A percentile compares a stretch with the other conserved stretches of the same genome.
These are phyloP conservation scores for Acacia acuminata DNA, from an alignment of 306 rosid genomes.

Conservation along the genomic window DNA sequence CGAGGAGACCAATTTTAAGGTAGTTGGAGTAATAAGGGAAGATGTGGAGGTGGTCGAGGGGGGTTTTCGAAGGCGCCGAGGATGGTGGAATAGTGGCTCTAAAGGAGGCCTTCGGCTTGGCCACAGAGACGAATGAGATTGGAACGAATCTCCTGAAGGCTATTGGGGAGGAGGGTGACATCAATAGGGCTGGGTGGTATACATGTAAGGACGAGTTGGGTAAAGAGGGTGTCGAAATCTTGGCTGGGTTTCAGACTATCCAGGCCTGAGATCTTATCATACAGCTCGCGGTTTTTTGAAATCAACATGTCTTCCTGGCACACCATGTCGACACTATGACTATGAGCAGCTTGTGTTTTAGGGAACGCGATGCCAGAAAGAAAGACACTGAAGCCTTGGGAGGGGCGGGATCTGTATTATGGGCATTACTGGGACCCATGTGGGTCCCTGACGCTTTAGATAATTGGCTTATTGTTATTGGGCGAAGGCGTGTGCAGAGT, in stretches of 20 bases:
- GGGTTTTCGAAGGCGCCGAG: conserved; percentile 54
- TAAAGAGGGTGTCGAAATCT: conserved; percentile 86
- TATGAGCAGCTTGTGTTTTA: too few relatives aligned
- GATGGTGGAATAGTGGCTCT: conserved; percentile 59
- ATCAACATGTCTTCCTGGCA: conserved; percentile 64
- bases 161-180: conserved; percentile 44
- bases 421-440: conserved; percentile 38
- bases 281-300: conserved; percentile 47
- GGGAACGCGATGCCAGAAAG: background rate
- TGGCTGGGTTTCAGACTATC: conserved; percentile 73
- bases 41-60: conserved; percentile 49
- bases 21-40: conserved; percentile 85
- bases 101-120: conserved; percentile 71
- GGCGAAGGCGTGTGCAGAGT: background rate
- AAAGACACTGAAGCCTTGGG: background rate
- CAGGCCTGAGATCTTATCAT: conserved; percentile 61
- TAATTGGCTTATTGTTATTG: background rate
- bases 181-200: conserved; percentile 71
- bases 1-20: conserved; percentile 78
- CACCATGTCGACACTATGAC: conserved; percentile 77
- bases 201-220: conserved; percentile 78
- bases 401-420: conserved; percentile 35
- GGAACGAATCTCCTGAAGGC: conserved; percentile 57
- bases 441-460: background rate
- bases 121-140: conserved; percentile 76